Evolutionary conservation across 805 yeast genomes (phyloP).

Genomic region (Yamadazyma takamatsuzukensis): DNA sequence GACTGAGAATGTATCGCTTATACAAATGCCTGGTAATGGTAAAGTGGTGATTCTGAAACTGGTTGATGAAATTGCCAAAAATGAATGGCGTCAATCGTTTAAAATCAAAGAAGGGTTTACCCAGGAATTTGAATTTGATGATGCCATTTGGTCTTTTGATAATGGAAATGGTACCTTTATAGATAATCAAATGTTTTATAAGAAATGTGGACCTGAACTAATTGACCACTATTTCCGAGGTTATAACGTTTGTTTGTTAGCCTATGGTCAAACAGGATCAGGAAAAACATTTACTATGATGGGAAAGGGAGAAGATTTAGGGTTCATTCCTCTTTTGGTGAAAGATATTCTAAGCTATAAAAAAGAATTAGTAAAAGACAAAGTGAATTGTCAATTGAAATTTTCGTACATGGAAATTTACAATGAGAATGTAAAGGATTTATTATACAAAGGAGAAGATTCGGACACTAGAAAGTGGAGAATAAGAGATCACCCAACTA

Average conservation of each 20-base stretch:
- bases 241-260: constrained; percentile 39
- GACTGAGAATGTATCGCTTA: constrained; percentile 18
- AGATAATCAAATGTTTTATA: constrained; percentile 51
- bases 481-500: constrained; percentile 62
- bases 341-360: constrained; percentile 47
- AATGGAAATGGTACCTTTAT: constrained; percentile 28
- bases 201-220: constrained; percentile 53
- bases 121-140: constrained; percentile 13
- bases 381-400: constrained; percentile 36
- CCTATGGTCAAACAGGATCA: constrained; percentile 43
- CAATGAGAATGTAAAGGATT: constrained; percentile 71
- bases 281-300: constrained; percentile 44
- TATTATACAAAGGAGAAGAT: constrained; percentile 29
- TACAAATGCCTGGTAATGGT: constrained; percentile 26
- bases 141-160: constrained; percentile 17
- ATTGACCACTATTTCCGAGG: constrained; percentile 47
- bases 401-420: constrained; percentile 72
- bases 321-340: constrained; percentile 44
- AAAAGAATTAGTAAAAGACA: constrained; percentile 31
- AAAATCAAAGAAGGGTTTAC: constrained; percentile 5
- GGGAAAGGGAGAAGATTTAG: constrained; percentile 31
- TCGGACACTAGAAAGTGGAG: constrained; percentile 30
- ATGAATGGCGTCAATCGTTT: constrained; percentile 5
- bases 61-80: constrained; percentile 13
- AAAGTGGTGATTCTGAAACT: constrained; percentile 17